These are phyloP conservation scores for Hypoxylon sp. DNA, from an alignment of 2,329 filamentous ascomycete genomes.

Conservation along the genomic window DNA sequence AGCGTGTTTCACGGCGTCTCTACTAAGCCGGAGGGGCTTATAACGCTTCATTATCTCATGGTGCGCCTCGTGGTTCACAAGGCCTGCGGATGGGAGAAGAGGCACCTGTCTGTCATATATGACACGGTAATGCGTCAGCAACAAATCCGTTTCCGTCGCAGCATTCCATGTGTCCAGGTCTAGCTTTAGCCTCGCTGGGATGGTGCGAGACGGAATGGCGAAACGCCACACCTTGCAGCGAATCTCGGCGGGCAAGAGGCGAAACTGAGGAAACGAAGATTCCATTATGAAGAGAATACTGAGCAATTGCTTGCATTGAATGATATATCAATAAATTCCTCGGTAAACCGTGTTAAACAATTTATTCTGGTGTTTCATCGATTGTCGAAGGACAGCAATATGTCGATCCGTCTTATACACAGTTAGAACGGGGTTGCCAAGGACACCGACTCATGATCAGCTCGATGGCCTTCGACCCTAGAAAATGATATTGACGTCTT, in stretches of 20 bases:
- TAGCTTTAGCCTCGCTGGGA: constrained; percentile 29
- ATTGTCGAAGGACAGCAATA: not conserved
- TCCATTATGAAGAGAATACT: constrained; percentile 20
- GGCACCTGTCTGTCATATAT: constrained; percentile 15
- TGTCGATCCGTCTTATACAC: not conserved
- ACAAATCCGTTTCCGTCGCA: constrained; percentile 30
- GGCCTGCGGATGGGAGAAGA: constrained; percentile 11
- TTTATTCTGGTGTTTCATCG: not conserved
- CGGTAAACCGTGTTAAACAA: not conserved
- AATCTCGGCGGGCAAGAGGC: constrained; percentile 32
- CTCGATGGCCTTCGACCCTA: no score
- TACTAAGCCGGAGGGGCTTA: constrained; percentile 17
- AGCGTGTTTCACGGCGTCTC: constrained; percentile 5
- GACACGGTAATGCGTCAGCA: constrained; percentile 30
- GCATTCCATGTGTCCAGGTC: constrained; percentile 37
- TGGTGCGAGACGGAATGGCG: constrained; percentile 23
- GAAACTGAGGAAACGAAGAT: constrained; percentile 37
- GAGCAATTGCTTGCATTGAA: not conserved
- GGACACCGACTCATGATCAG: no score
- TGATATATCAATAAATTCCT: not conserved
- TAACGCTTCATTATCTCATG: constrained; percentile 28
- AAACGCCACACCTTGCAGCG: constrained; percentile 38
- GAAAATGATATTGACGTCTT: no score
- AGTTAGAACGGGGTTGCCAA: no score
- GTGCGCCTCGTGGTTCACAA: constrained; percentile 36